Base-by-base conservation (phyloP, 164 flowering plant genomes). In the Piper betle region DNA sequence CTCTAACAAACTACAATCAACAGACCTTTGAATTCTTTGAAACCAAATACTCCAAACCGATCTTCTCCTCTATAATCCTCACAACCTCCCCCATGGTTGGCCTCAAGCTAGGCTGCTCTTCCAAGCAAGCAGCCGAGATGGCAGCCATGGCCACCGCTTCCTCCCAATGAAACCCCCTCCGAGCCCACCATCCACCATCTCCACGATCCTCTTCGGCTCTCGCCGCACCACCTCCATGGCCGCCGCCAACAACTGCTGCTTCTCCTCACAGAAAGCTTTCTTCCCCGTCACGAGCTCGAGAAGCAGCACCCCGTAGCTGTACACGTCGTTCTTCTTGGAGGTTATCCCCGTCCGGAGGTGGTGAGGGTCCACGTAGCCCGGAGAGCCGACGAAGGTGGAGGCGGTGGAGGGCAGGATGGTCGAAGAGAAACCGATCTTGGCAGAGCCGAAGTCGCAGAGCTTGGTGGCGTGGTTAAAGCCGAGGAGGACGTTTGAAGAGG, bases 381-480 rank as follows among this genome's bases (percentile, higher is more conserved):
- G 87, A 8, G 93, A 89, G 11, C 91, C 93, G 75, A 83, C 59
- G 67, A 82, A 63, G 19, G 75, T 66, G 40, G 58, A 73, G 38
- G 55, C 55, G 17, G 78, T 61, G 2, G 69, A 64, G 0, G 80
- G 77, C 11, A 42, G 58, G 10, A 82, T 71, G 53, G 71, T 63
- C 0, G 92, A 79, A 0, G 91, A 80, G 57, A 81, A 83, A 0
- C 91, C 91, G 80, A 79, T 71, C 37, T 81, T 84, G 0, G 96
- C 82, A 3, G 71, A 84, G 50, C 93, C 96, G 37, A 89, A 84
- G 66, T 89, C 96, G 56, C 96, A 89, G 55, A 89, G 84, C 64
- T 81, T 83, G 74, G 79, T 73, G 43, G 79, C 78, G 39, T 80
- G 66, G 3, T 76, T 5, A 1, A 78, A 70, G 71, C 86, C 93